Base-by-base conservation (phyloP, 805 yeast species). In the Metschnikowia lunata region DNA sequence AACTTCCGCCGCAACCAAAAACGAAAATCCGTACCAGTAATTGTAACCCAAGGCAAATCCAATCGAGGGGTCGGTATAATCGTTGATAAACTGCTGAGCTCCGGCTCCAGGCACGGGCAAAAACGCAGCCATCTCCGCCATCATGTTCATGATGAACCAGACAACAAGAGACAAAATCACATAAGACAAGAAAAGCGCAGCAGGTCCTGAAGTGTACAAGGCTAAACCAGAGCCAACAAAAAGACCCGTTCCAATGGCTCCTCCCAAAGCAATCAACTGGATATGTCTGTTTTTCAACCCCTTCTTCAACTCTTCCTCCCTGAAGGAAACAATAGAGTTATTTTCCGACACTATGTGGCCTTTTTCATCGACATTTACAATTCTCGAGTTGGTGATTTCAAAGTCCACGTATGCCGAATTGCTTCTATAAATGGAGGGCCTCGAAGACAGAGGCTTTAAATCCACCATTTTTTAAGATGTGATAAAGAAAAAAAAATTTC, bases 201-300 rank as follows among this genome's bases (percentile, higher is more conserved):
- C 58, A 8, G 58, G 57, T 35, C 58, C 58, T 26, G 42, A 35
- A 12, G 36, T 30, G 33, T 37, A 29, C 40, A 54, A 41, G 11
- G 52, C 57, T 11, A 46, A 15, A 13, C 58, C 58, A 1, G 56
- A 51, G 4, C 57, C 57, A 12, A 54, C 54, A 27, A 54, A 54
- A 39, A 54, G 55, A 29, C 58, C 58, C 7, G 58, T 54, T n/a
- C 58, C 58, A 30, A 54, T 53, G 30, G 55, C 55, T 27, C 58
- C 58, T 14, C 58, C 58, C 46, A 54, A 47, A 31, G 58, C 58
- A 43, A 54, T 52, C 50, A 54, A 43, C 37, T 54, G 58, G 33
- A 54, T 46, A 43, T 54, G 58, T 31, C 58, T 48, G 37, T 55
- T 50, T 40, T 59, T 54, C 43, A 54, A 46, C 8, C 58, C 58